Base-by-base conservation (phyloP, 208 protist genomes). In the Trypanosoma brucei region DNA sequence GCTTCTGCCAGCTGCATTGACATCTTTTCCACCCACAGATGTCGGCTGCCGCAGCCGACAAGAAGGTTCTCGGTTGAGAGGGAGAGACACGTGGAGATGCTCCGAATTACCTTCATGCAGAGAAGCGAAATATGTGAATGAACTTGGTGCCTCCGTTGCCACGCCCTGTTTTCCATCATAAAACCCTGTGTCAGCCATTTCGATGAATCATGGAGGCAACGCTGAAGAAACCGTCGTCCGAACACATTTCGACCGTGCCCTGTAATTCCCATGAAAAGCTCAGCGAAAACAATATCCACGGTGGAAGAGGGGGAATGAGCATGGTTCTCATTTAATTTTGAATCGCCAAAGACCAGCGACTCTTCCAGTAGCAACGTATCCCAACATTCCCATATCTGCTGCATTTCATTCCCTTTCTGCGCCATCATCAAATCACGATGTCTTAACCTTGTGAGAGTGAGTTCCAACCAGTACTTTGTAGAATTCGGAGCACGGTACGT, bases 11-110 rank as follows among this genome's bases (percentile, higher is more conserved):
- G 31, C 37, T 62, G 60, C 68, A 66, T 63, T 1, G 68, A 39
- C 34, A 60, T 73, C 22, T 63, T 62, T 36, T 73, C 68, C 60
- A 73, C 63, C 68, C 68, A 73, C 35, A 58, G 35, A n/a, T 59
- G 59, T 35, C 56, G 2, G 14, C 33, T 52, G 49, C 54, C 46
- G 38, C 55, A 56, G 3, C 48, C 48, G 3, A 56, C 60, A n/a
- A 67, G 34, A 22, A 62, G 31, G 35, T 42, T 45, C 31, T 60
- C 61, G 14, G 68, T 67, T 48, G 68, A 66, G 35, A 53, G 51
- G 14, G 68, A 42, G 48, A 73, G 68, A 31, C 60, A 73, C 34
- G 55, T 57, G 3, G 68, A 67, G 8, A 73, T 49, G 34, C 13
- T 45, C n/a, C 68, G 60, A 9, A 55, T 39, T 45, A 73, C 48